Evolutionary conservation across 73 alveolate species (phyloP).

Genomic region (Paramecium tetraurelia): DNA sequence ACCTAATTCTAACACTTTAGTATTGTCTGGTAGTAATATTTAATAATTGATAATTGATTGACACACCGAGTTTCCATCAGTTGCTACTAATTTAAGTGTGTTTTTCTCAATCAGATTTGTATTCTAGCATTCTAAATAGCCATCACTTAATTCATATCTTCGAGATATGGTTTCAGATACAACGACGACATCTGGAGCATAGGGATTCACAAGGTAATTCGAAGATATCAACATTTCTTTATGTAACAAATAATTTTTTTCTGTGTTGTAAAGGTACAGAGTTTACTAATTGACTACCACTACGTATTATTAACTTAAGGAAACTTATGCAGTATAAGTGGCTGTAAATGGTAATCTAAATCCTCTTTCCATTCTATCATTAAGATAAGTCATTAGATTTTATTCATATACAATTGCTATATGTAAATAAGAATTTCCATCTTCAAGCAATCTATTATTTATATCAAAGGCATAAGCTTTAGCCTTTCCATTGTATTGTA

Average conservation of each 20-base stretch:
- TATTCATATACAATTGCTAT: background rate
- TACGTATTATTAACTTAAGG: background rate
- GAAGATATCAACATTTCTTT: background rate
- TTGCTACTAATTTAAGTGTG: background rate
- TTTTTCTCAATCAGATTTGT: background rate
- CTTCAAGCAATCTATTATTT: background rate
- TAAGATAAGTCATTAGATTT: background rate
- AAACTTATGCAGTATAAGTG: background rate
- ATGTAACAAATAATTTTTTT: background rate
- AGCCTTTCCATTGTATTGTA: background rate
- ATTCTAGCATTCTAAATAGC: background rate
- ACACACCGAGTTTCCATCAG: background rate
- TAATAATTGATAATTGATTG: background rate
- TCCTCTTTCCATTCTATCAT: background rate
- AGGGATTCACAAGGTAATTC: background rate
- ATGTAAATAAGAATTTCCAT: background rate
- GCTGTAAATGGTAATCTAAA: background rate
- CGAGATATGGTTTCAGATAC: background rate
- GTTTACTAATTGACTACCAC: background rate
- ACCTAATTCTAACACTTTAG: background rate
- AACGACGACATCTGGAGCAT: background rate
- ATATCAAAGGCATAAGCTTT: slow-evolving; percentile 36
- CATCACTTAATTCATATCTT: slow-evolving; percentile 22
- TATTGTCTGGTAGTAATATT: background rate
- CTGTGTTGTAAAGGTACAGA: background rate